Evolutionary conservation across 768 basidiomycete genomes (phyloP).

Genomic region (Lactifluus hygrophoroides): DNA sequence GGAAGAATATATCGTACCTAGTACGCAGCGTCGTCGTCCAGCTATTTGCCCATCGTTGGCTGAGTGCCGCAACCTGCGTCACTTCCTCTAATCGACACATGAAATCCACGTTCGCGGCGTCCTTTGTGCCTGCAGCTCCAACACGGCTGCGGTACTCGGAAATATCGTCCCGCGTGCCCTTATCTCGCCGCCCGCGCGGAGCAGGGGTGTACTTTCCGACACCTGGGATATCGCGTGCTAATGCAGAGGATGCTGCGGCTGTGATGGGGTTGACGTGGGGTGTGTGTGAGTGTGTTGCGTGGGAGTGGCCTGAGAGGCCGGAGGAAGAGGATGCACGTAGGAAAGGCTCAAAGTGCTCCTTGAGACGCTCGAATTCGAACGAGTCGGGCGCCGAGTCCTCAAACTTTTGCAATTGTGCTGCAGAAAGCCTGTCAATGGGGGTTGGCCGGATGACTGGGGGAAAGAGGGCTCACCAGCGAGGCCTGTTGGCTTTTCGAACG

Average conservation of each 20-base stretch:
- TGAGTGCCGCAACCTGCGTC: constrained; percentile 57
- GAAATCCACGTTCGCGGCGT: constrained; percentile 62
- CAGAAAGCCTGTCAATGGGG: too few relatives aligned
- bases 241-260: constrained; percentile 80
- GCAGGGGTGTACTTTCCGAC: constrained; percentile 70
- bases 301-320: constrained; percentile 43
- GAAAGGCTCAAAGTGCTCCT: constrained; percentile 96
- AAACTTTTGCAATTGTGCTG: constrained; percentile 85
- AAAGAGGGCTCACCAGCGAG: constrained; percentile 60
- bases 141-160: constrained; percentile 66
- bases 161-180: constrained; percentile 65
- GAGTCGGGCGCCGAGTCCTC: constrained; percentile 81
- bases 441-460: too few relatives aligned
- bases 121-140: constrained; percentile 47
- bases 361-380: constrained; percentile 87
- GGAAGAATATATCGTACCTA: constrained; percentile 37
- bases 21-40: constrained; percentile 64
- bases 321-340: constrained; percentile 76
- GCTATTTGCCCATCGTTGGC: constrained; percentile 74
- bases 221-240: constrained; percentile 81
- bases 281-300: constrained; percentile 54
- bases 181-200: constrained; percentile 46
- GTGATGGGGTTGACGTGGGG: constrained; percentile 75
- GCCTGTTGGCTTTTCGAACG: constrained; percentile 94
- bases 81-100: constrained; percentile 54